Conservation (phyloP, 2,329 filamentous ascomycete species). For the Onygenales sp. region DNA sequence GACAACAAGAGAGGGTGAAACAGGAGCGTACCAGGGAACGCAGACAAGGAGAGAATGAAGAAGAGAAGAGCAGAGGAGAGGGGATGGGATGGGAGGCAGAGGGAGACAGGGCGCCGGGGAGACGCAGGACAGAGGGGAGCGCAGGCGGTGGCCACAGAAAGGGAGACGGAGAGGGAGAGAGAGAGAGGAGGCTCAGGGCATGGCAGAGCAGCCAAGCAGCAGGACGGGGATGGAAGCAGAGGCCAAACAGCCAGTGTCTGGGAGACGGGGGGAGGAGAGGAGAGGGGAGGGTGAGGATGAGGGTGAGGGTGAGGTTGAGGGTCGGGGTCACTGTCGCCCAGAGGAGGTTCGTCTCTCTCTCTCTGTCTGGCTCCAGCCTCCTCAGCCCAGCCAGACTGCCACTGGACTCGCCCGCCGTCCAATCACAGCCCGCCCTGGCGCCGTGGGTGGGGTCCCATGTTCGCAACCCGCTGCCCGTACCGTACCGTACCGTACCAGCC, state of each 20-base stretch:
- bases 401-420: background rate
- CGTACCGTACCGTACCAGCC: background rate
- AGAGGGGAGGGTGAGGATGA: background rate
- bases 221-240: background rate
- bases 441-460: conserved; percentile 1
- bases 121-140: conserved; percentile 3
- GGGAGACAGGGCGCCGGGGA: conserved; percentile 4
- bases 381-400: background rate
- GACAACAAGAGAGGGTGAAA: conserved; percentile 13
- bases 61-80: conserved; percentile 2
- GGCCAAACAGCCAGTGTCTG: conserved; percentile 9
- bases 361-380: too few relatives aligned
- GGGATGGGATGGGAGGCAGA: background rate
- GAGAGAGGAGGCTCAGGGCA: background rate
- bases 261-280: conserved; percentile 10
- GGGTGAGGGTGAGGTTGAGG: background rate
- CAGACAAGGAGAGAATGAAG: conserved; percentile 8
- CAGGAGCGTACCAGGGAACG: conserved; percentile 1
- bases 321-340: background rate
- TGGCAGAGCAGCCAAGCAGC: background rate
- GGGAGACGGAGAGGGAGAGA: conserved; percentile 7
- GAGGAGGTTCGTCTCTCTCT: background rate
- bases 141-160: conserved; percentile 17
- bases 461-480: background rate
- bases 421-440: background rate